Evolutionary conservation across 495 filamentous ascomycete genomes (phyloP).

Genomic region (Podospora didyma): DNA sequence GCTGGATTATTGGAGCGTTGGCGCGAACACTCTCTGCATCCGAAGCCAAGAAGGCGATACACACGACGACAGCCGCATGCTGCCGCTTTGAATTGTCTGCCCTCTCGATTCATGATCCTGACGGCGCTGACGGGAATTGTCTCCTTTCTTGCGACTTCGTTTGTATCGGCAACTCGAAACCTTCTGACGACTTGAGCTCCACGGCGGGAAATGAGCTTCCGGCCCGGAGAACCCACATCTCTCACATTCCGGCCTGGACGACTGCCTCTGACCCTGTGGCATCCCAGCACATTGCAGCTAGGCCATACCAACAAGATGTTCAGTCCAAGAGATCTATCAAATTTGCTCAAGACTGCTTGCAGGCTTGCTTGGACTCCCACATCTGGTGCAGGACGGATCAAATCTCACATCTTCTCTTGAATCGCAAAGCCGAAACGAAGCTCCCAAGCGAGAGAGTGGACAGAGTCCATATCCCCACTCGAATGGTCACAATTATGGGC

Average conservation of each 20-base stretch:
- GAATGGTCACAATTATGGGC: neutral
- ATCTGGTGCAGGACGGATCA: constrained; percentile 4
- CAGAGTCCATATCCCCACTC: neutral
- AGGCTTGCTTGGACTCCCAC: neutral
- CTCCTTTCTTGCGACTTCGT: too few species aligned
- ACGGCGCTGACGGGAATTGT: too few species aligned
- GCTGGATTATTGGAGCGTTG: neutral
- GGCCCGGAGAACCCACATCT: neutral
- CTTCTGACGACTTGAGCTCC: too few species aligned
- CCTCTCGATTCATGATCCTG: neutral
- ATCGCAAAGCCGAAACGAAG: neutral
- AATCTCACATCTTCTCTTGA: neutral
- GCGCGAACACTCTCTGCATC: neutral
- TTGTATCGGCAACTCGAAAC: too few species aligned
- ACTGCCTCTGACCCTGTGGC: neutral
- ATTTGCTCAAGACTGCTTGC: neutral
- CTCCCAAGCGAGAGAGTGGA: neutral
- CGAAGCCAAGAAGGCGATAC: neutral
- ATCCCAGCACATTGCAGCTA: neutral
- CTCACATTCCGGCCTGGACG: neutral
- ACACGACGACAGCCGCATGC: too few species aligned
- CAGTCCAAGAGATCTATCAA: neutral
- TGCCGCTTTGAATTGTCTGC: neutral
- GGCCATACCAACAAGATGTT: neutral
- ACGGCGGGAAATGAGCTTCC: neutral